Percentiles rank a stretch among this genome's conserved stretches.
phyloP scores from a whole-genome alignment of 805 yeast species.

The Candida cerambycidarum region DNA sequence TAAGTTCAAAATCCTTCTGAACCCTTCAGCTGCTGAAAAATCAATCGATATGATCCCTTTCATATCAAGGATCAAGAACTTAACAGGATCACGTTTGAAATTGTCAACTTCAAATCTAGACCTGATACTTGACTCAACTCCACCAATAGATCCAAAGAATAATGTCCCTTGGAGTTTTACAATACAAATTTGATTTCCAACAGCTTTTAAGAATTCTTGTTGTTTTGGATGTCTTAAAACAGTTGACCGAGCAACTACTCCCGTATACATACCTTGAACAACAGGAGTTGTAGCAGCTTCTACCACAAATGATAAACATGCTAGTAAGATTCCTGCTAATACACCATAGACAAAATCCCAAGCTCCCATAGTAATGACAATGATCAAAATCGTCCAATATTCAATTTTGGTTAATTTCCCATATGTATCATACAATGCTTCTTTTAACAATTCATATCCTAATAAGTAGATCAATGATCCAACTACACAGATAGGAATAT shows the following conservation, averaged over 20 bases:
- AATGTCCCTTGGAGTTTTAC: constrained; percentile 84
- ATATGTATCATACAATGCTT: constrained; percentile 81
- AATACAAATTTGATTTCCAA: constrained; percentile 88
- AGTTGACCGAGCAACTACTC: constrained; percentile 86
- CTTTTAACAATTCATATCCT: constrained; percentile 87
- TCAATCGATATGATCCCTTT: constrained; percentile 79
- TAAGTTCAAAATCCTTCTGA: constrained; percentile 80
- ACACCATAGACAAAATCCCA: constrained; percentile 95
- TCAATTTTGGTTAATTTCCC: constrained; percentile 76
- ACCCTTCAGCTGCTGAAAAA: constrained; percentile 95
- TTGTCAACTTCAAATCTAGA: constrained; percentile 56
- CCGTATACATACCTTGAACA: constrained; percentile 78
- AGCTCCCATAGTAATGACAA: constrained; percentile 93
- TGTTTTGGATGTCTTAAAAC: constrained; percentile 90
- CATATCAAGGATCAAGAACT: constrained; percentile 82
- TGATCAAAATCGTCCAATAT: constrained; percentile 77
- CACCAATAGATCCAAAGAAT: constrained; percentile 94
- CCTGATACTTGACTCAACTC: constrained; percentile 77
- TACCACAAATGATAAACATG: constrained; percentile 93
- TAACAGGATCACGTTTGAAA: constrained; percentile 59
- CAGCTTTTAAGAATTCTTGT: constrained; percentile 76
- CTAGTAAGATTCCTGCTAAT: constrained; percentile 83
- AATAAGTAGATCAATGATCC: constrained; percentile 87
- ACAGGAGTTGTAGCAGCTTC: constrained; percentile 86
- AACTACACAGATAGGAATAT: constrained; percentile 93